Conservation (phyloP, 2,329 filamentous ascomycete species). For the Penicillium sp. region DNA sequence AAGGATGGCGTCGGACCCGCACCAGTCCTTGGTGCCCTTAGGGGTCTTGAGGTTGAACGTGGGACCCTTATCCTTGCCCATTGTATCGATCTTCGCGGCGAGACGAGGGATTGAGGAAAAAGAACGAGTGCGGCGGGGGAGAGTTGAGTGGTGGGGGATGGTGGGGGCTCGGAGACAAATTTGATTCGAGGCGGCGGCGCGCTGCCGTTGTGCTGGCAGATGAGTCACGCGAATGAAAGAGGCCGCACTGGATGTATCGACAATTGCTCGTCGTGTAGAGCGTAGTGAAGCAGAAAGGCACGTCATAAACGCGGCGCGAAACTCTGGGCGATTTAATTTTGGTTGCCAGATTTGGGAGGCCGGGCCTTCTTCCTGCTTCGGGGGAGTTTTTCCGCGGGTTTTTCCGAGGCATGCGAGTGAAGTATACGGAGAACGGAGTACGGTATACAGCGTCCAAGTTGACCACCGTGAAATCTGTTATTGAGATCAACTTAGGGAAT, state of each 20-base stretch:
- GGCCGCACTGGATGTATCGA: constrained; percentile 16
- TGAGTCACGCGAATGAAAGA: constrained; percentile 21
- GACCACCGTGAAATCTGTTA: no score
- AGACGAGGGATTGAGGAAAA: constrained; percentile 24
- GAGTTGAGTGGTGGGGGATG: constrained; percentile 31
- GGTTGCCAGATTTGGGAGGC: constrained; percentile 14
- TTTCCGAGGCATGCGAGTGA: constrained; percentile 14
- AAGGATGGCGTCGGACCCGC: constrained; percentile 75
- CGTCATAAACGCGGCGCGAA: constrained; percentile 34
- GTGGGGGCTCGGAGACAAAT: constrained; percentile 31
- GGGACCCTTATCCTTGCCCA: constrained; percentile 43
- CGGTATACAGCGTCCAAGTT: no score
- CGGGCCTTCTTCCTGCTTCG: constrained; percentile 20
- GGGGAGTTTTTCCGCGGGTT: constrained; percentile 18
- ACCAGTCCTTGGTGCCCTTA: constrained; percentile 89
- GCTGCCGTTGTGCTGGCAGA: constrained; percentile 21
- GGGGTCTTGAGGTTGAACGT: constrained; percentile 77
- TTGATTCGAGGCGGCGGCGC: constrained; percentile 27
- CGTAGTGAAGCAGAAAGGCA: constrained; percentile 26
- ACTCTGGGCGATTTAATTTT: constrained; percentile 13
- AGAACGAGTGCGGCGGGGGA: constrained; percentile 28
- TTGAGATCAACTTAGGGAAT: no score
- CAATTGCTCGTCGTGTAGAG: constrained; percentile 34
- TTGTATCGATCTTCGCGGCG: constrained; percentile 23
- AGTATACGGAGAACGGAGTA: neutral